Evolutionary conservation across 2,329 filamentous ascomycete species (phyloP).

Genomic region (Colletotrichum lini): DNA sequence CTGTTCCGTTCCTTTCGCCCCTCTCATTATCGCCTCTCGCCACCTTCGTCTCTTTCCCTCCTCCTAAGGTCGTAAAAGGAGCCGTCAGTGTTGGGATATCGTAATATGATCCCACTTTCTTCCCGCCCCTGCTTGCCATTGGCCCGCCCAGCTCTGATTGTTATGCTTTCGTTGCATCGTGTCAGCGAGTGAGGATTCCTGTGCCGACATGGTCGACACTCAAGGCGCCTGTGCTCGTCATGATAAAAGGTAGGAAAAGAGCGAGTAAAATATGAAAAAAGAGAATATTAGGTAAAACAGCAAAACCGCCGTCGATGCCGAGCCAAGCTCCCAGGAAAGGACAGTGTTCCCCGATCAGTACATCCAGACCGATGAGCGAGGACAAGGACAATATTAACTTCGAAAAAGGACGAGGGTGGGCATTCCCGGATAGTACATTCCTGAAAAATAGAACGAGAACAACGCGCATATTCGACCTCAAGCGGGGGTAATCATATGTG

Average conservation of each 20-base stretch:
- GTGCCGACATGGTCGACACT: conserved; percentile 10
- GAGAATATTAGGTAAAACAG: conserved; percentile 29
- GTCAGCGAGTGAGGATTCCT: conserved; percentile 9
- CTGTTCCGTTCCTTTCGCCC: background rate
- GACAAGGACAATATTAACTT: conserved; percentile 16
- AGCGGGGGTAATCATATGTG: conserved; percentile 29
- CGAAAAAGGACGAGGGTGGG: background rate
- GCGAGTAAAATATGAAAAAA: conserved; percentile 10
- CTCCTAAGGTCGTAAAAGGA: conserved; percentile 30
- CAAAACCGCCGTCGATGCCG: conserved; percentile 9
- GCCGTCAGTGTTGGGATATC: conserved; percentile 39
- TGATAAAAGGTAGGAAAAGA: background rate
- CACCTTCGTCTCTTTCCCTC: background rate
- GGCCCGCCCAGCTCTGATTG: conserved; percentile 17
- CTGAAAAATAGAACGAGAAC: conserved; percentile 3
- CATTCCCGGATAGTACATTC: conserved; percentile 21
- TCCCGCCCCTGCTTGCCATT: background rate
- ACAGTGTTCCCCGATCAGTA: background rate
- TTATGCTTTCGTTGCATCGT: conserved; percentile 42
- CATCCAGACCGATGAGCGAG: background rate
- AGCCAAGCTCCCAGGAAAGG: conserved; percentile 1
- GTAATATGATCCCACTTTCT: conserved; percentile 27
- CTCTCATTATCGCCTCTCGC: conserved; percentile 28
- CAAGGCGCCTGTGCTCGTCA: background rate
- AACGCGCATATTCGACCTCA: conserved; percentile 18